A percentile compares a stretch with the other conserved stretches of the same genome.
These are phyloP conservation scores for Datisca glomerata DNA, from an alignment of 306 rosid genomes.

Conservation along the genomic window DNA sequence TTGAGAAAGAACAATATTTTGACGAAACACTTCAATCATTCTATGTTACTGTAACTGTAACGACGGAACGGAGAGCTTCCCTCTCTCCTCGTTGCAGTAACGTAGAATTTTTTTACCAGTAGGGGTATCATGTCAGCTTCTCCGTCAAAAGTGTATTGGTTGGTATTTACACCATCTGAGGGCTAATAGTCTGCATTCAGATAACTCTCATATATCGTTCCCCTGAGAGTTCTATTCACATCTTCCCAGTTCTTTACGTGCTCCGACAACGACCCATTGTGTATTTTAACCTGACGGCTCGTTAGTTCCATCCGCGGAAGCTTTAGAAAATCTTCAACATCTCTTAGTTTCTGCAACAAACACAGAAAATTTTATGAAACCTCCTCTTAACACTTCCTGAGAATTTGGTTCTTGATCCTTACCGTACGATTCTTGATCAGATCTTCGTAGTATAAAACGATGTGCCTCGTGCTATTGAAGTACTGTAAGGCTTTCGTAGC, in stretches of 20 bases:
- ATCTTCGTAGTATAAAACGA: slow-evolving; percentile 75
- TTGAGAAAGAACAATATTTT: no score
- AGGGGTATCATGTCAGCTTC: no score
- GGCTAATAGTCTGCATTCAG: slow-evolving; percentile 43
- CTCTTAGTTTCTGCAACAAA: slow-evolving; percentile 50
- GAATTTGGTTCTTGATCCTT: slow-evolving; percentile 20
- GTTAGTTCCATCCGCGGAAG: slow-evolving; percentile 60
- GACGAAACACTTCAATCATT: no score
- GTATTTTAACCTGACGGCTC: slow-evolving; percentile 95
- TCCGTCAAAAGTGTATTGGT: no score
- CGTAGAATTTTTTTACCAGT: no score
- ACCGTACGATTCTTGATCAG: slow-evolving; percentile 55
- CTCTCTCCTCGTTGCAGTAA: no score
- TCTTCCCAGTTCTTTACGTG: slow-evolving; percentile 67
- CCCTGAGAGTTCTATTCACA: slow-evolving; percentile 40
- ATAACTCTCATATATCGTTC: slow-evolving; percentile 55
- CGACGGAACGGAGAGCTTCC: no score
- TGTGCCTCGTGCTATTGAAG: slow-evolving; percentile 69
- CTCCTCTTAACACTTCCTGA: neutral
- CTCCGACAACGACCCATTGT: slow-evolving; percentile 51
- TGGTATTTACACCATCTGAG: no score
- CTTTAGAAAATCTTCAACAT: slow-evolving; percentile 74
- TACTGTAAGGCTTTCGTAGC: slow-evolving; percentile 45
- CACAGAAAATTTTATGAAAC: neutral
- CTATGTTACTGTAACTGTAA: no score